Evolutionary conservation across 352 stramenopile species (phyloP), one percentile per base, ranked within the genome.

Genomic region (Globisporangium splendens): DNA sequence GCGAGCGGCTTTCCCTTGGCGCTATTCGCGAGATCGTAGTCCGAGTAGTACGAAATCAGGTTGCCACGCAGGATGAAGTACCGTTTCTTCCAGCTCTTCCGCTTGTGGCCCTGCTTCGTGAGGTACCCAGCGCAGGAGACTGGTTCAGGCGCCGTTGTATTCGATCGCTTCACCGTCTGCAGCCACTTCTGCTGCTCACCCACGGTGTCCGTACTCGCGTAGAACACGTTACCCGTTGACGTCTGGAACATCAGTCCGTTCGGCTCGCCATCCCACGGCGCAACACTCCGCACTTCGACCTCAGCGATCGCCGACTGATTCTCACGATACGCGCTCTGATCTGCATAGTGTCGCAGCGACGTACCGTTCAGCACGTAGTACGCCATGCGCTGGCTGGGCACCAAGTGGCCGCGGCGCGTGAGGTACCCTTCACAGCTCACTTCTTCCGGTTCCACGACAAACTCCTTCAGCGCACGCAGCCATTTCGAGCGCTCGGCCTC

Each of bases 81-180:
- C 0, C 87, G 83, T 59, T 95, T 96, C 63, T 95, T 96, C 87
- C 87, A 96, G 62, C 85, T 96, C 68, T 96, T 96, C 1, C 87
- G 83, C 63, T 95, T 96, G 66, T 96, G 87, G 22, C 87, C 87
- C 70, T 96, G 87, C 62, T 96, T 96, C 22, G 85, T 95, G 20
- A 96, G 63, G 66, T 93, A 96, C 38, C 87, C 87, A 8, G 84
- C 85, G 61, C 86, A 95, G 6, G 79, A 69, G 8, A 95, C 81
- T 0, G 86, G 86, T 52, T 92, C 81, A 0, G 83, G 86, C 8
- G 91, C 63, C 24, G 72, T 90, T 11, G 73, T 71, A 41, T 83
- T 89, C 14, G 83, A 87, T 39, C 80, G 79, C 56, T 78, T 87
- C 6, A 91, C 75, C 10, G 75, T 92, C 8, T 72, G 65, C 3